Conservation (phyloP, 306 rosid species). For the Parietaria judaica region DNA sequence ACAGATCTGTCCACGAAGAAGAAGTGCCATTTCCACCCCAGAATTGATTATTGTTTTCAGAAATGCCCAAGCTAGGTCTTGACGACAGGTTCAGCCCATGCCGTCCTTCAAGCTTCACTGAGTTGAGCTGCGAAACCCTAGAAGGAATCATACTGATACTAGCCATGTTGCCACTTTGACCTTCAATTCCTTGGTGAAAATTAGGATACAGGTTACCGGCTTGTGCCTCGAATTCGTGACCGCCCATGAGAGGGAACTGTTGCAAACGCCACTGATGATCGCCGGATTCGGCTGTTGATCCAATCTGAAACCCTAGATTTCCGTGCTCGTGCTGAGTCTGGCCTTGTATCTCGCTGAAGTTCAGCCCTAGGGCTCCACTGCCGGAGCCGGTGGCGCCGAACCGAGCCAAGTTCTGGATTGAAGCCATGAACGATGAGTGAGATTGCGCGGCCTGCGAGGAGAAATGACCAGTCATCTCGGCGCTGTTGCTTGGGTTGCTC, state of each 20-base stretch:
- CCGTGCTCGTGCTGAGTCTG: conserved; percentile 34
- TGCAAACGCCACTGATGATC: conserved; percentile 47
- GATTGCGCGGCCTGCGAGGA: conserved; percentile 26
- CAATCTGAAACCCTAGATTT: conserved; percentile 52
- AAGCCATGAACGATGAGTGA: conserved; percentile 53
- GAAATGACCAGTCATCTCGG: conserved; percentile 32
- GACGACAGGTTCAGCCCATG: conserved; percentile 34
- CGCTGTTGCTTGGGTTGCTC: not conserved
- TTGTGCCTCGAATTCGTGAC: conserved; percentile 25
- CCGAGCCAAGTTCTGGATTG: conserved; percentile 53
- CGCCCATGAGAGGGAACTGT: conserved; percentile 51
- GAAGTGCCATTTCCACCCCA: conserved; percentile 15
- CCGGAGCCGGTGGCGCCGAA: conserved; percentile 41
- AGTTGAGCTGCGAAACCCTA: conserved; percentile 49
- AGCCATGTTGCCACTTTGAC: not conserved
- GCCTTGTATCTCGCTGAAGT: conserved; percentile 43
- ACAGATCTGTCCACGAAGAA: conserved; percentile 52
- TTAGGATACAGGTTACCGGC: conserved; percentile 25
- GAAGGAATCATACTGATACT: conserved; percentile 1
- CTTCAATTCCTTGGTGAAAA: conserved; percentile 16
- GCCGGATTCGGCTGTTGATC: conserved; percentile 17
- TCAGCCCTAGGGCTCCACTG: conserved; percentile 45
- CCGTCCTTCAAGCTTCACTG: conserved; percentile 47
- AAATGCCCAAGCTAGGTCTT: conserved; percentile 27
- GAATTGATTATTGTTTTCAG: conserved; percentile 35